Evolutionary conservation across 768 basidiomycete species (phyloP).

Genomic region (Coprinopsis strossmayeri): DNA sequence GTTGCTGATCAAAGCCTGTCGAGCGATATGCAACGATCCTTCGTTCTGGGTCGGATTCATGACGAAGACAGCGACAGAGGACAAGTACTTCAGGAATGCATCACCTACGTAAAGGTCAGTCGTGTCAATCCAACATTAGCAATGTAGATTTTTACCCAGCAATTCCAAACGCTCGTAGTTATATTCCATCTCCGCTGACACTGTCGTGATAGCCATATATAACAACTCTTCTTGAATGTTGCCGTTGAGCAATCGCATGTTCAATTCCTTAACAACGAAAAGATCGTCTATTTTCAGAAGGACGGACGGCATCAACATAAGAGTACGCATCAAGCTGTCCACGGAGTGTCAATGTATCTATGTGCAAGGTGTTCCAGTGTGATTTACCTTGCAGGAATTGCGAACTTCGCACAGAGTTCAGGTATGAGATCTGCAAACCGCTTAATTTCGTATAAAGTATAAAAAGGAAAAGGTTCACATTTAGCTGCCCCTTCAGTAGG

Average conservation of each 20-base stretch:
- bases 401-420: slow-evolving; percentile 70
- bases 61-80: slow-evolving; percentile 70
- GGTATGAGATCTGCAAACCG: slow-evolving; percentile 64
- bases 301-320: slow-evolving; percentile 69
- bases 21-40: slow-evolving; percentile 57
- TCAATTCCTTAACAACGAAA: slow-evolving; percentile 73
- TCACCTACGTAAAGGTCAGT: slow-evolving; percentile 45
- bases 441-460: background rate
- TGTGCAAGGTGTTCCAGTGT: background rate
- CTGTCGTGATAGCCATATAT: slow-evolving; percentile 61
- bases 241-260: slow-evolving; percentile 58
- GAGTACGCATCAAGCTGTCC: slow-evolving; percentile 58
- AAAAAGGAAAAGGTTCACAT: slow-evolving; percentile 37
- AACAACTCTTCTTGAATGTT: slow-evolving; percentile 56
- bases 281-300: slow-evolving; percentile 65
- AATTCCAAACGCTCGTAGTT: slow-evolving; percentile 85
- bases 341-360: background rate
- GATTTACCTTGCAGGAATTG: slow-evolving; percentile 62
- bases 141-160: slow-evolving; percentile 46
- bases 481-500: slow-evolving; percentile 40
- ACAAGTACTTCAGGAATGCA: slow-evolving; percentile 75
- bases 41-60: slow-evolving; percentile 59
- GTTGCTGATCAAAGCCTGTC: slow-evolving; percentile 74
- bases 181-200: slow-evolving; percentile 60
- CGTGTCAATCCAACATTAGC: background rate